Base-by-base conservation (phyloP, 345 rosid genomes). In the Citrus reticulata region DNA sequence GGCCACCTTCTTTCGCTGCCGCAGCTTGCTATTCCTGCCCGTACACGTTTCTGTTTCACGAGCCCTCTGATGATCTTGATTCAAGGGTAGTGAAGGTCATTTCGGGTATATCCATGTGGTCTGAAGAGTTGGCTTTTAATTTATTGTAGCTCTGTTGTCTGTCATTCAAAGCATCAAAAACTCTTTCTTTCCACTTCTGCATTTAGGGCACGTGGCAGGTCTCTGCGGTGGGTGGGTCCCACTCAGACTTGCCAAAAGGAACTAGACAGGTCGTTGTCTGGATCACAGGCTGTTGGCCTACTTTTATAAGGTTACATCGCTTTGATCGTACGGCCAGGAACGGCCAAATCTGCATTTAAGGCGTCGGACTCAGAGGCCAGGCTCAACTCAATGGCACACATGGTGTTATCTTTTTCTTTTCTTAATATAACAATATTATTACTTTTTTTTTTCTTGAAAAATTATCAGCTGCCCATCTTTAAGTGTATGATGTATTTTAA, bases 171-270 rank as follows among this genome's bases (percentile, higher is more conserved):
- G 17, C 3, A 3, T 46, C 17, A 13, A 46, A 46, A 46, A 65
- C 32, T 22, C 17, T 57, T n/a, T 22, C 74, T 22, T 81, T 0
- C 17, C 34, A 67, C 72, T 54, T 67, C 54, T 10, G 34, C 58
- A 4, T 2, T 13, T 0, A 9, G 25, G 72, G 69, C 72, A 86
- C 91, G 87, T 86, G 89, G 82, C 84, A 10, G 20, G 19, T 34
- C n/a, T 60, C 59, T 59, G 70, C 76, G 85, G 87, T 77, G 8
- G 11, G 64, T 63, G 30, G 86, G 84, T 5, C 83, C 85, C 81
- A 76, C 54, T n/a, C 65, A 10, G 79, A 85, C 65, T 86, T 85
- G 86, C 88, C 83, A 85, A 86, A 85, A 85, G 83, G 83, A 80
- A 79, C 86, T 71, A 83, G 88, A 80, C 82, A 70, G 79, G 84